These are phyloP conservation scores for Arxiozyma slooffiae DNA, from an alignment of 1,139 yeast species.

Conservation along the genomic window DNA sequence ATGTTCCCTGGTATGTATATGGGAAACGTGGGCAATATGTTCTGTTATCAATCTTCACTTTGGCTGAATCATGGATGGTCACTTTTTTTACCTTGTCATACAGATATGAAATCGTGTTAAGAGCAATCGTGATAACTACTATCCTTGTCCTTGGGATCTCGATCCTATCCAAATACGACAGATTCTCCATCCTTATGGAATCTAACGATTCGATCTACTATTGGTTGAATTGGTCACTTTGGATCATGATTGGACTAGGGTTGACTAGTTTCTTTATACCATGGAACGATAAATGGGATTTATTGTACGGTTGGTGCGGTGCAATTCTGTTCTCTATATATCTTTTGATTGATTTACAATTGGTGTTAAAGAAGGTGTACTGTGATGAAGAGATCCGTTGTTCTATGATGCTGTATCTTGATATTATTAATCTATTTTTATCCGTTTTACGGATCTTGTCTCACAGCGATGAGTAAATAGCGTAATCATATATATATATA, in stretches of 20 bases:
- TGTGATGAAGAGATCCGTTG: slow-evolving; percentile 83
- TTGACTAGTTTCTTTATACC: slow-evolving; percentile 54
- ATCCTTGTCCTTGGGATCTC: slow-evolving; percentile 69
- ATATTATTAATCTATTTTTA: slow-evolving; percentile 69
- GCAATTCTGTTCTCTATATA: slow-evolving; percentile 66
- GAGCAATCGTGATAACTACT: slow-evolving; percentile 62
- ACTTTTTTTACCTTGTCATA: slow-evolving; percentile 60
- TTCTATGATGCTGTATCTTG: slow-evolving; percentile 67
- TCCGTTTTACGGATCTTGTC: slow-evolving; percentile 58
- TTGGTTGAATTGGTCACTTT: slow-evolving; percentile 47
- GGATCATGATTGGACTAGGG: slow-evolving; percentile 67
- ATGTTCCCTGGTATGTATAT: slow-evolving; percentile 27
- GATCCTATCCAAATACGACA: slow-evolving; percentile 69
- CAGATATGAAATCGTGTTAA: slow-evolving; percentile 55
- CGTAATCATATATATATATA: background rate
- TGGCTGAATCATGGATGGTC: slow-evolving; percentile 63
- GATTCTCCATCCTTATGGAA: slow-evolving; percentile 69
- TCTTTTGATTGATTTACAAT: slow-evolving; percentile 72
- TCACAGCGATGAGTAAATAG: background rate
- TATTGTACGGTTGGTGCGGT: slow-evolving; percentile 62
- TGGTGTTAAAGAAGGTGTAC: slow-evolving; percentile 66
- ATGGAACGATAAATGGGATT: slow-evolving; percentile 43
- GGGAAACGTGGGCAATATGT: slow-evolving; percentile 38
- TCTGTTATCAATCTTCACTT: slow-evolving; percentile 55
- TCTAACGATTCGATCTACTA: slow-evolving; percentile 41